These are phyloP conservation scores for Collybiopsis luxurians DNA, from an alignment of 768 basidiomycete species.

Conservation along the genomic window DNA sequence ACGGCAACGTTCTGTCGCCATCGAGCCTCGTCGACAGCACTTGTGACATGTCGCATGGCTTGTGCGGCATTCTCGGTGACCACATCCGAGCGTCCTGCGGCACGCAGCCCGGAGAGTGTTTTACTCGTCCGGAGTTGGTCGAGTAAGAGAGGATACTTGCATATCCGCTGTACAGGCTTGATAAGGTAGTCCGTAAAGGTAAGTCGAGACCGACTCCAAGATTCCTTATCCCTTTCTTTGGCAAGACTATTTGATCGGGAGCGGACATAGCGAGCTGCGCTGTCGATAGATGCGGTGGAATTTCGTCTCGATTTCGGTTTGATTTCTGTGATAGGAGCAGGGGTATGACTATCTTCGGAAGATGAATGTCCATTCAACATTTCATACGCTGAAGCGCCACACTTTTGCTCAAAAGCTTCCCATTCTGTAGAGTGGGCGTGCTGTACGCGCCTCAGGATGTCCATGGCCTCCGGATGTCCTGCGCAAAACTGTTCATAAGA, in stretches of 20 bases:
- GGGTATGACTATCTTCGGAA: conserved; percentile 17
- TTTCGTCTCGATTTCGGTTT: conserved; percentile 28
- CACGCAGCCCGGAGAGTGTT: conserved; percentile 14
- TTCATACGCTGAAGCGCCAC: conserved; percentile 51
- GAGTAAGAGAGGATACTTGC: conserved; percentile 91
- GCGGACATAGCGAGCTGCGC: conserved; percentile 35
- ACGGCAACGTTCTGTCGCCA: conserved; percentile 59
- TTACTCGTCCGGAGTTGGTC: conserved; percentile 56
- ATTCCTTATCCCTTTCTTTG: conserved; percentile 26
- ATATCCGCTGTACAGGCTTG: conserved; percentile 95
- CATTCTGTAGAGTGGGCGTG: conserved; percentile 70
- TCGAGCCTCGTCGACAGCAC: conserved; percentile 79
- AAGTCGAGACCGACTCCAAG: conserved; percentile 37
- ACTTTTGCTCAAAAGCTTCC: conserved; percentile 81
- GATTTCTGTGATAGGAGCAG: conserved; percentile 20
- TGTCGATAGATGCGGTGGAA: conserved; percentile 49
- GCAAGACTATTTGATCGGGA: conserved; percentile 28
- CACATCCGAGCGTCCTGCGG: conserved; percentile 27
- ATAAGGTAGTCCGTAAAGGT: conserved; percentile 88
- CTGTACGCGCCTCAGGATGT: conserved; percentile 65
- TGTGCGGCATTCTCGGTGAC: conserved; percentile 54
- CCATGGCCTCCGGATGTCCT: conserved; percentile 78
- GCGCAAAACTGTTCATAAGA: conserved; percentile 87
- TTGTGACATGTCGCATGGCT: conserved; percentile 75
- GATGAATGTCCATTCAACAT: conserved; percentile 15